phyloP scores from a whole-genome alignment of 176 grass and related monocot genomes.

The Phoenix dactylifera region DNA sequence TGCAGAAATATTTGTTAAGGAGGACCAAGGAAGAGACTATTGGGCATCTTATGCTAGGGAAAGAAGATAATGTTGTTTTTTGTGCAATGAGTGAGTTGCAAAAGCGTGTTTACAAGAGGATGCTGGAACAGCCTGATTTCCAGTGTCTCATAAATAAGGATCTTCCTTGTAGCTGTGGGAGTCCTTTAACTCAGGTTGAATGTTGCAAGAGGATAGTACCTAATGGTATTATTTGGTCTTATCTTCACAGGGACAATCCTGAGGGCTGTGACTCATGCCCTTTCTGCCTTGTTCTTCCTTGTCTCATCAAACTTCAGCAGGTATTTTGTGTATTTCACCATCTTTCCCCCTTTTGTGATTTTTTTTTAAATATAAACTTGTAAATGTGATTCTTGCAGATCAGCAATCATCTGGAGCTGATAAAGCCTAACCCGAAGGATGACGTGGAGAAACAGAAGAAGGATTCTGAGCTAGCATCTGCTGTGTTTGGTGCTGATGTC shows the following conservation, averaged over 20 bases:
- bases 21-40: constrained; percentile 96
- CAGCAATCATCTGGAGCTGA: constrained; percentile 94
- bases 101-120: constrained; percentile 90
- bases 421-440: constrained; percentile 93
- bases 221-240: constrained; percentile 87
- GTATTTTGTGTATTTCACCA: constrained; percentile 23
- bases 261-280: constrained; percentile 84
- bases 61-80: constrained; percentile 98
- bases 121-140: constrained; percentile 89
- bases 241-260: constrained; percentile 76
- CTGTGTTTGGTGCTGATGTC: constrained; percentile 68
- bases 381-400: constrained; percentile 32
- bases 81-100: constrained; percentile 96
- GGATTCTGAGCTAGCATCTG: constrained; percentile 81
- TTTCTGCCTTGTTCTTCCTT: constrained; percentile 96
- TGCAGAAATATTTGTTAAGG: constrained; percentile 73
- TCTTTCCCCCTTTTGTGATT: constrained; percentile 13
- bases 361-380: constrained; percentile 18
- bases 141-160: constrained; percentile 94
- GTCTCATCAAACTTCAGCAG: constrained; percentile 94
- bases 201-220: constrained; percentile 78
- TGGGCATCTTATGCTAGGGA: constrained; percentile 92
- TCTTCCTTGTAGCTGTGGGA: constrained; percentile 74
- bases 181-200: constrained; percentile 76
- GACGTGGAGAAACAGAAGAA: constrained; percentile 92